Evolutionary conservation across 73 alveolate genomes (phyloP).

Genomic region (Tetrahymena malaccensis): DNA sequence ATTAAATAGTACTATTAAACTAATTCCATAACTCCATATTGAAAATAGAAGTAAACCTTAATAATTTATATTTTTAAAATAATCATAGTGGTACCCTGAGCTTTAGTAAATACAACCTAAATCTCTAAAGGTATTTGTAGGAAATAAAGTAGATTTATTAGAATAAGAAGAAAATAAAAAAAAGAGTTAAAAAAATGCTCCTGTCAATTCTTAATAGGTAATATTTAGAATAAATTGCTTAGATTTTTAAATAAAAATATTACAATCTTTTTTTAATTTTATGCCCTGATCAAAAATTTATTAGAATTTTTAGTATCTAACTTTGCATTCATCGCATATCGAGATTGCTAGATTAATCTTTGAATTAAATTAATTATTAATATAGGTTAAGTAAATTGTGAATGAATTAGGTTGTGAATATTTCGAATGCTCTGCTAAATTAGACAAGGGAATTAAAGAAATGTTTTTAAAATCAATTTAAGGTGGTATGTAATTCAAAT

Average conservation of each 20-base stretch:
- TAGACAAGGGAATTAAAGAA: conserved; percentile 3
- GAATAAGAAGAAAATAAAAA: not conserved
- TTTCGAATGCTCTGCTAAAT: conserved; percentile 33
- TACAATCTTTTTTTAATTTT: not conserved
- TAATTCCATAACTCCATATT: too few relatives aligned
- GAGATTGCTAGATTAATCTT: not conserved
- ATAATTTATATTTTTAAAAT: not conserved
- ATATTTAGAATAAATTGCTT: not conserved
- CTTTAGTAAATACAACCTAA: conserved; percentile 38
- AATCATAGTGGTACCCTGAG: conserved; percentile 50
- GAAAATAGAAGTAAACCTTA: not conserved
- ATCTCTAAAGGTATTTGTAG: conserved; percentile 39
- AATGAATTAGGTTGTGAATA: not conserved
- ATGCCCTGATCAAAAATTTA: not conserved
- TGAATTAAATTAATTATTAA: not conserved
- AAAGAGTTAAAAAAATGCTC: not conserved
- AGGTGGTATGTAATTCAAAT: not conserved
- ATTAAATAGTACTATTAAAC: too few relatives aligned
- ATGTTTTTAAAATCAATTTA: conserved; percentile 17
- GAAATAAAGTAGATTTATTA: conserved; percentile 57
- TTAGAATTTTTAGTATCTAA: not conserved
- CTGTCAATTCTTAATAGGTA: not conserved
- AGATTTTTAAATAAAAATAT: not conserved
- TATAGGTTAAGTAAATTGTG: not conserved
- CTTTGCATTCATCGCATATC: too few relatives aligned